Percentiles rank a stretch among this genome's conserved stretches.
Evolutionary conservation across 768 basidiomycete genomes (phyloP).

Genomic region (Cantharellus anzutake): DNA sequence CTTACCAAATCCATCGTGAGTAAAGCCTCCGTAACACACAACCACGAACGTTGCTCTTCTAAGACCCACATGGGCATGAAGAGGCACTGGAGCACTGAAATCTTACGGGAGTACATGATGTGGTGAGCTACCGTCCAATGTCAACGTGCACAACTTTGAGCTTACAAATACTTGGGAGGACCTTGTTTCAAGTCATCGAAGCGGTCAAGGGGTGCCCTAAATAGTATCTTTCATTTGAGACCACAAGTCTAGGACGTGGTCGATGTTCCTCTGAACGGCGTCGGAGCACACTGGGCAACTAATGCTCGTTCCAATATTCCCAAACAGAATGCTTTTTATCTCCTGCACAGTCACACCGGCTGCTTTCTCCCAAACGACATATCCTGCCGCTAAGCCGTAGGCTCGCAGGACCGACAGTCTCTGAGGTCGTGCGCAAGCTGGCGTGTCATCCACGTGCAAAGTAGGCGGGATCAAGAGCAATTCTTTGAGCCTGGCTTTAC

Average conservation of each 20-base stretch:
- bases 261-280: background rate
- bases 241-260: background rate
- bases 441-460: background rate
- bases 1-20: too few relatives aligned
- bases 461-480: background rate
- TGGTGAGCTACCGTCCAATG: too few relatives aligned
- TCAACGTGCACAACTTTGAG: too few relatives aligned
- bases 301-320: background rate
- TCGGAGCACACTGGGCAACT: background rate
- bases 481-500: background rate
- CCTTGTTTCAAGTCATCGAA: too few relatives aligned
- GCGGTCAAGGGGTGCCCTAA: background rate
- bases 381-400: background rate
- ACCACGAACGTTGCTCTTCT: too few relatives aligned
- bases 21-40: too few relatives aligned
- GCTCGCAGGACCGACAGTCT: background rate
- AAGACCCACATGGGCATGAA: too few relatives aligned
- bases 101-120: too few relatives aligned
- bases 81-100: too few relatives aligned
- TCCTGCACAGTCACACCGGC: background rate
- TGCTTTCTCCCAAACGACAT: background rate
- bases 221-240: background rate
- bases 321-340: background rate
- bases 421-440: background rate
- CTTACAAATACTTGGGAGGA: too few relatives aligned